Evolutionary conservation across 164 flowering plant genomes (phyloP), one percentile per base, ranked within the genome.

Genomic region (Brasenia schreberi): DNA sequence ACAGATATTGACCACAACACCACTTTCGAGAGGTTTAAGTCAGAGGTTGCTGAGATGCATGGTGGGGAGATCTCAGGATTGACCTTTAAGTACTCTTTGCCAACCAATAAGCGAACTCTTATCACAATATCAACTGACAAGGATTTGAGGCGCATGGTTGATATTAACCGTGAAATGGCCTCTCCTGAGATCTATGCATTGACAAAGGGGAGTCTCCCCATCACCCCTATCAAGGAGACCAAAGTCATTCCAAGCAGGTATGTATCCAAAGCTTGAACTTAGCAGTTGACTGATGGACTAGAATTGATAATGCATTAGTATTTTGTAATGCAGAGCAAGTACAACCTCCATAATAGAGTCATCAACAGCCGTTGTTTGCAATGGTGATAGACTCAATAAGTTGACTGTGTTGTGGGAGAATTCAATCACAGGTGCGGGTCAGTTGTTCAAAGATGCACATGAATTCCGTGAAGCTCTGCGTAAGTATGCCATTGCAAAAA

Each of bases 391-490:
- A 58, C 72, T 69, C 19, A 82, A 78, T 44, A 68, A 67, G 19
- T 65, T 78, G 56, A 77, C 80, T 59, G 81, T 72, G 33, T 69
- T 77, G 16, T 85, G 96, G 93, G 87, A 79, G 68, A 78, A 81
- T 53, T 73, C 79, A 60, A 88, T 88, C 23, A 76, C 75, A 19
- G 91, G 91, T 19, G 86, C 79, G 1, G 92, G 86, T 62, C 96
- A 91, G 79, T 83, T 83, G 23, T 91, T 91, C 72, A 78, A 71
- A 43, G 78, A 77, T 70, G 87, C 81, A 39, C 65, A 64, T 39
- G 96, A 89, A 65, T 87, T 91, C 69, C 87, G 94, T n/a, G 91
- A 84, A 52, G 81, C 86, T 0, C 71, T 91, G 75, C 89, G 87
- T 66, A 87, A 81, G 61, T 91, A 79, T 77, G 84, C 97, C 43